A percentile compares a stretch with the other conserved stretches of the same genome.
phyloP scores from a whole-genome alignment of 2,329 filamentous ascomycete genomes.

The Colletotrichum tropicale region DNA sequence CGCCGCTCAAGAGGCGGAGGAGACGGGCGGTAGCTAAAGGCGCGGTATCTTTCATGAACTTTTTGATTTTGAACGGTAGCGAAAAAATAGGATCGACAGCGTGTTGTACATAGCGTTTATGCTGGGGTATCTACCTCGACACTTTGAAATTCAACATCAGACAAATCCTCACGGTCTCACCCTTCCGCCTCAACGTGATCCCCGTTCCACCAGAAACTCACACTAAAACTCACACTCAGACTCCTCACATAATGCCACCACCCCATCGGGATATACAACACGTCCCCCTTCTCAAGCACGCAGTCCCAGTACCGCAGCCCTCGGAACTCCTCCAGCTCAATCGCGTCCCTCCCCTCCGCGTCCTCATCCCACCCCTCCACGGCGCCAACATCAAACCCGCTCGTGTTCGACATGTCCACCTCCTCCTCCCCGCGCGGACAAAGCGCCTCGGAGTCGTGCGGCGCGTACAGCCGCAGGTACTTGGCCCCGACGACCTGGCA shows the following conservation, averaged over 20 bases:
- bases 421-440: constrained; percentile 76
- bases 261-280: constrained; percentile 86
- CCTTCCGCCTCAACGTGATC: not conserved
- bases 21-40: not conserved
- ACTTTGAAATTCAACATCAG: not conserved
- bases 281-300: constrained; percentile 81
- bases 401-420: constrained; percentile 94
- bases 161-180: not conserved
- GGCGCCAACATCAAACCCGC: constrained; percentile 74
- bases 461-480: constrained; percentile 88
- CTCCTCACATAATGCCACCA: constrained; percentile 99
- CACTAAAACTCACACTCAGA: constrained; percentile 85
- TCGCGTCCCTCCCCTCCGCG: constrained; percentile 30
- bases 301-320: constrained; percentile 74
- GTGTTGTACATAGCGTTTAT: not conserved
- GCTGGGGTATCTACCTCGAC: not conserved
- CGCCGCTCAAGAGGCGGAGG: constrained; percentile 34
- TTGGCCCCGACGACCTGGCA: constrained; percentile 89
- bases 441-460: constrained; percentile 61
- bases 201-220: constrained; percentile 93
- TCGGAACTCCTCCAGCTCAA: constrained; percentile 54
- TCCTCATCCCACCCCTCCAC: constrained; percentile 64
- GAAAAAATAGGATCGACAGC: not conserved
- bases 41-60: not conserved
- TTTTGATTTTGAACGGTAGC: not conserved